Evolutionary conservation across 495 filamentous ascomycete genomes (phyloP).

Genomic region (Neurospora sp.): DNA sequence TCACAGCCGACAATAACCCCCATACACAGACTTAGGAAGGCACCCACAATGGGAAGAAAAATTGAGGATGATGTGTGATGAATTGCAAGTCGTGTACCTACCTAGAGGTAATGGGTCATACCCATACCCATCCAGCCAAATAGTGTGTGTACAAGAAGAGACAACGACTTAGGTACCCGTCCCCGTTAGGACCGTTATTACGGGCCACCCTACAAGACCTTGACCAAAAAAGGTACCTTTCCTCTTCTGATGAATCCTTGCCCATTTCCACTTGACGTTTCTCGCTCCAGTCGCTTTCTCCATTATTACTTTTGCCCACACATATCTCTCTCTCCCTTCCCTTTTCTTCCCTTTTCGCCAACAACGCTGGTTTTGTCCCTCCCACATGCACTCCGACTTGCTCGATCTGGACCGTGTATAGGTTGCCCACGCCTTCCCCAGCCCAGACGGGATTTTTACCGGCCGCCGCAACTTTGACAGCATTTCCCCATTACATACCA

Average conservation of each 20-base stretch:
- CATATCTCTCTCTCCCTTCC: conserved; percentile 17
- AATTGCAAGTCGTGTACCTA: background rate
- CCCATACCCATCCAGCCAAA: background rate
- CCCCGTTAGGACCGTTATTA: background rate
- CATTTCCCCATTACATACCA: background rate
- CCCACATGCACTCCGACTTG: conserved; percentile 12
- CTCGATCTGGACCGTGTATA: conserved; percentile 1
- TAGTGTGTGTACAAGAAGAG: background rate
- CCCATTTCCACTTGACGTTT: conserved; percentile 14
- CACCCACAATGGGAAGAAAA: background rate
- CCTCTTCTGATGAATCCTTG: conserved; percentile 7
- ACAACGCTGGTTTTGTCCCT: conserved; percentile 3
- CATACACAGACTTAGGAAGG: background rate
- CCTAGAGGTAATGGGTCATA: background rate
- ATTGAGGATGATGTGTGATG: background rate
- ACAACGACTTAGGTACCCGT: background rate
- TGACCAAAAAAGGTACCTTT: conserved; percentile 7
- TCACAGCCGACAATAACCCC: background rate
- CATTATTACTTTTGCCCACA: conserved; percentile 30
- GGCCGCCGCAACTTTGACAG: background rate
- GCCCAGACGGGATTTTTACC: background rate
- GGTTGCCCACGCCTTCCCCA: conserved; percentile 8
- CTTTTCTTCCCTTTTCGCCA: conserved; percentile 15
- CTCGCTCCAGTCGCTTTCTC: conserved; percentile 23
- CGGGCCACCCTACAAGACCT: conserved; percentile 7